phyloP scores from a whole-genome alignment of 768 basidiomycete genomes.

The Psilocybe sp. region DNA sequence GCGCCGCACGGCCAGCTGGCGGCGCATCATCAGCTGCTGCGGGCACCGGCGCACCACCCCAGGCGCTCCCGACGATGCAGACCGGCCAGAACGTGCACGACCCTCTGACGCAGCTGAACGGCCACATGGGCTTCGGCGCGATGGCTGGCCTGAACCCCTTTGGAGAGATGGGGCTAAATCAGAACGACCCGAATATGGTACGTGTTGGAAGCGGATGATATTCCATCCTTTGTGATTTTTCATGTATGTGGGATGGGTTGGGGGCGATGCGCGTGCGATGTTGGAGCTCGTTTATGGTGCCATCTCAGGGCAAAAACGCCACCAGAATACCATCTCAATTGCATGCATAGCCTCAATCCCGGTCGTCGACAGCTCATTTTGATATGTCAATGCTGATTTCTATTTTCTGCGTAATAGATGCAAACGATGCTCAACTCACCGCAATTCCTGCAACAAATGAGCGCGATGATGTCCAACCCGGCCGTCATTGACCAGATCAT shows the following conservation, averaged over 20 bases:
- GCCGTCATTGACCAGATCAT: slow-evolving; percentile 87
- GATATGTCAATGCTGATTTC: neutral
- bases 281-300: neutral
- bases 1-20: slow-evolving; percentile 53
- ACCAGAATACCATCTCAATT: neutral
- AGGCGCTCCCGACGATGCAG: slow-evolving; percentile 80
- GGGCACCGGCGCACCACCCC: slow-evolving; percentile 38
- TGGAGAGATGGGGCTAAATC: slow-evolving; percentile 84
- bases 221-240: neutral
- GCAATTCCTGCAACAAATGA: slow-evolving; percentile 87
- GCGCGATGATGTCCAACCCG: slow-evolving; percentile 81
- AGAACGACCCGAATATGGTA: slow-evolving; percentile 93
- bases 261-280: neutral
- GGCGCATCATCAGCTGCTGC: slow-evolving; percentile 30
- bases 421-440: slow-evolving; percentile 85
- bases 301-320: too few relatives aligned
- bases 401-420: slow-evolving; percentile 44
- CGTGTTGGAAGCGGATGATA: slow-evolving; percentile 19
- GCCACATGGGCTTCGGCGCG: slow-evolving; percentile 71
- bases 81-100: slow-evolving; percentile 88
- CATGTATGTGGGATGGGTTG: neutral
- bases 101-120: slow-evolving; percentile 81
- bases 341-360: too few relatives aligned
- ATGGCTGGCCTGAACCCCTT: slow-evolving; percentile 93
- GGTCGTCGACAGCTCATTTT: too few relatives aligned